These are phyloP conservation scores for Trichoderma reesei DNA, from an alignment of 495 filamentous ascomycete genomes.

Conservation along the genomic window DNA sequence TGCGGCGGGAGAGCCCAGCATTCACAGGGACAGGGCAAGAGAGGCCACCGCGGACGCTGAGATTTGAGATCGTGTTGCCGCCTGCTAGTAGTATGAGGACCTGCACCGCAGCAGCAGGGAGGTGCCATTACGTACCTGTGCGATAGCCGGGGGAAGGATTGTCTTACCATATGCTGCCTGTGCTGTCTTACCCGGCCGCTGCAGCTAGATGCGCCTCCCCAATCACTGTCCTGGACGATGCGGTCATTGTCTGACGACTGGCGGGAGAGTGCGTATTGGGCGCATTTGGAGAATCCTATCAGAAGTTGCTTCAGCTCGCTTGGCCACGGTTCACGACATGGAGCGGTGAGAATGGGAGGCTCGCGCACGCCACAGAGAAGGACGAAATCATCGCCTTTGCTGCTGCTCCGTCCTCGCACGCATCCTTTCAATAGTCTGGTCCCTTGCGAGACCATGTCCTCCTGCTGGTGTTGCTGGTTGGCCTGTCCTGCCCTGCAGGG, in stretches of 20 bases:
- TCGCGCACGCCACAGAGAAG: background rate
- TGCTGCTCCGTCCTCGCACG: background rate
- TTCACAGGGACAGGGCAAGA: background rate
- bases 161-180: background rate
- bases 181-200: background rate
- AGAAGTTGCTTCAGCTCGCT: slow-evolving; percentile 3
- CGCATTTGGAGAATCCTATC: background rate
- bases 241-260: background rate
- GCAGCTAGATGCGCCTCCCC: background rate
- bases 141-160: background rate
- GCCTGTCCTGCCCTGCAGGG: background rate
- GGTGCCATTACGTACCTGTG: background rate
- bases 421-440: background rate
- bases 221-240: background rate
- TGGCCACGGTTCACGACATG: background rate
- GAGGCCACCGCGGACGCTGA: background rate
- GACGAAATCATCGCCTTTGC: background rate
- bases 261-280: background rate
- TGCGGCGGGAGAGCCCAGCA: background rate
- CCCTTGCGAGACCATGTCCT: background rate
- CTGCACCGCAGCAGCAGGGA: background rate
- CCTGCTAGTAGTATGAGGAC: background rate
- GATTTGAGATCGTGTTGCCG: background rate
- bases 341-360: slow-evolving; percentile 1
- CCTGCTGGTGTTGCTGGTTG: background rate